Percentiles rank a stretch among this genome's conserved stretches.
Evolutionary conservation across 257 asterid species (phyloP).

Genomic region (Schizonepeta tenuifolia): DNA sequence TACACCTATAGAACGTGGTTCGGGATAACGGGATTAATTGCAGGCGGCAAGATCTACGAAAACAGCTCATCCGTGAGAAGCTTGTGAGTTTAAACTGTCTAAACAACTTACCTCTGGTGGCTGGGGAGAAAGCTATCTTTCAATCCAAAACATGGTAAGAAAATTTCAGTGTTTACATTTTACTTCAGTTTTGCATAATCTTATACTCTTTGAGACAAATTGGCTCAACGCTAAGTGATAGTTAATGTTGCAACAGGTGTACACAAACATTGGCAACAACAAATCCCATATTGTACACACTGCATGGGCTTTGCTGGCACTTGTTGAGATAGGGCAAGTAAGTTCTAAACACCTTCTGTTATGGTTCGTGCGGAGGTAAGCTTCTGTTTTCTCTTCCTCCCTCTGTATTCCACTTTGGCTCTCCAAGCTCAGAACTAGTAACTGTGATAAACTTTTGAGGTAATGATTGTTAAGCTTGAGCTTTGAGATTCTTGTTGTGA

Average conservation of each 20-base stretch:
- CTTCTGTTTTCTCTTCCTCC: too few relatives aligned
- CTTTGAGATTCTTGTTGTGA: too few relatives aligned
- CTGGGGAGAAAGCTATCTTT: conserved; percentile 82
- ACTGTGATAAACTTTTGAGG: too few relatives aligned
- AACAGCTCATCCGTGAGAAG: conserved; percentile 50
- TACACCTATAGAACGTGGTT: conserved; percentile 81
- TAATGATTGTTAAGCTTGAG: too few relatives aligned
- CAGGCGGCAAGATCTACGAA: conserved; percentile 57
- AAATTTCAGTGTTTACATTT: not conserved
- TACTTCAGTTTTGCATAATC: not conserved
- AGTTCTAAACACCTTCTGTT: too few relatives aligned
- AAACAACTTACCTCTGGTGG: conserved; percentile 73
- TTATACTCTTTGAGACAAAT: not conserved
- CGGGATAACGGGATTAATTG: conserved; percentile 58
- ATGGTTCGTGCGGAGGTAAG: too few relatives aligned
- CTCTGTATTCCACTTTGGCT: too few relatives aligned
- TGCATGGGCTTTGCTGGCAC: conserved; percentile 82
- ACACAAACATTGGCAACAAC: conserved; percentile 55
- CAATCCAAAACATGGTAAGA: conserved; percentile 62
- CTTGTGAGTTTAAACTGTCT: conserved; percentile 66
- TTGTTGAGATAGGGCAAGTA: conserved; percentile 73
- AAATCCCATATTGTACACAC: conserved; percentile 63
- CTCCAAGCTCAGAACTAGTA: too few relatives aligned
- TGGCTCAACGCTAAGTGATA: not conserved
- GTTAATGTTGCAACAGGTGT: conserved; percentile 42